Percentiles rank a stretch among this genome's conserved stretches.
These are phyloP conservation scores for Melanomma pulvis-pyrius DNA, from an alignment of 495 filamentous ascomycete genomes.

Conservation along the genomic window DNA sequence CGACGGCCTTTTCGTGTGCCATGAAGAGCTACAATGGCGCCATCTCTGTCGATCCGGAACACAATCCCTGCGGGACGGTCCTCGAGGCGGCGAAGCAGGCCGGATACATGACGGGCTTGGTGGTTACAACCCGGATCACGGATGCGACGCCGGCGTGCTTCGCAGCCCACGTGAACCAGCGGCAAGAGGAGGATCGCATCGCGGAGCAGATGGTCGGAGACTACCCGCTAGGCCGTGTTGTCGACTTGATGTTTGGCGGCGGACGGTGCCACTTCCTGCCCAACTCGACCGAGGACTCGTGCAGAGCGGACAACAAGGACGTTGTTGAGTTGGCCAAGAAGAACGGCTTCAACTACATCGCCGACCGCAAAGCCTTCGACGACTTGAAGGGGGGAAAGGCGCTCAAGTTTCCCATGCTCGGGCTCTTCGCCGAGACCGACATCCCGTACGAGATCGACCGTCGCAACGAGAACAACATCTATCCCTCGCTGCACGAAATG, in stretches of 20 bases:
- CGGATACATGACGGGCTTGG: constrained; percentile 89
- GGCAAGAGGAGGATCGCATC: constrained; percentile 83
- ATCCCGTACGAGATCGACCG: constrained; percentile 94
- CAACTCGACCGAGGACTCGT: constrained; percentile 74
- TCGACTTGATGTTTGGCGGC: constrained; percentile 91
- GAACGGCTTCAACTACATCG: constrained; percentile 78
- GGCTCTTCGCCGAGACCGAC: constrained; percentile 79
- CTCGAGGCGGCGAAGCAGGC: constrained; percentile 90
- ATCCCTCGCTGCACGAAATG: constrained; percentile 93
- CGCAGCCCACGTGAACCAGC: constrained; percentile 79
- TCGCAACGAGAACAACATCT: constrained; percentile 70
- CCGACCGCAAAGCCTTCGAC: constrained; percentile 76
- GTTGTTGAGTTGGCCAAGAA: constrained; percentile 67
- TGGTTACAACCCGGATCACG: constrained; percentile 93
- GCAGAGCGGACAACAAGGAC: constrained; percentile 73
- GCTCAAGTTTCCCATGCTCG: constrained; percentile 79
- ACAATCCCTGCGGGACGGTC: constrained; percentile 87
- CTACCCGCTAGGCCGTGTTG: constrained; percentile 76
- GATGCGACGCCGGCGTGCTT: constrained; percentile 98
- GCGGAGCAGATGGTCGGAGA: constrained; percentile 90
- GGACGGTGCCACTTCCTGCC: constrained; percentile 92
- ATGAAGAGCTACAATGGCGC: constrained; percentile 94
- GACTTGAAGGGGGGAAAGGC: constrained; percentile 67
- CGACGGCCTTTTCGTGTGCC: constrained; percentile 92
- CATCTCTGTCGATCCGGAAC: constrained; percentile 84